phyloP scores from a whole-genome alignment of 208 protist species.

The Crithidia bombi region DNA sequence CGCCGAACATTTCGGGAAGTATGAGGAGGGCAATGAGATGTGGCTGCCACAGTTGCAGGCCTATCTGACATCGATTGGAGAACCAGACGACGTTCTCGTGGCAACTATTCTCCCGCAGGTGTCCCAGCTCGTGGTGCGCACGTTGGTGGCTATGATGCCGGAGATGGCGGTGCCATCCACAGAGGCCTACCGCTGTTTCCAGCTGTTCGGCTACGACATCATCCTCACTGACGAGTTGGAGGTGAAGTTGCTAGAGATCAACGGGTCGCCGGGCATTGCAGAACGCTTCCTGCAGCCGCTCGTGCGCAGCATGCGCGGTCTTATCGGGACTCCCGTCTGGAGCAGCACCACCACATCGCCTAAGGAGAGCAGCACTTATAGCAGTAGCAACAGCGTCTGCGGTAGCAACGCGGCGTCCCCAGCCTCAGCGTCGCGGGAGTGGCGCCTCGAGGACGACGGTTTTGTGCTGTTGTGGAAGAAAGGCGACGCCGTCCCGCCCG shows the following conservation, averaged over 20 bases:
- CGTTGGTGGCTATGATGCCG: conserved; percentile 63
- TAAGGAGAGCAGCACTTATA: conserved; percentile 6
- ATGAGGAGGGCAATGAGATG: conserved; percentile 90
- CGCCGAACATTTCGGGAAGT: conserved; percentile 58
- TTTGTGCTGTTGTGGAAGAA: conserved; percentile 78
- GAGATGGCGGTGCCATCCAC: conserved; percentile 50
- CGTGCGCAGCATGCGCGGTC: conserved; percentile 51
- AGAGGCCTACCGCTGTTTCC: conserved; percentile 83
- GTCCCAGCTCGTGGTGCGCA: conserved; percentile 70
- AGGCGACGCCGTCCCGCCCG: conserved; percentile 60
- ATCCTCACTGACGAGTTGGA: conserved; percentile 75
- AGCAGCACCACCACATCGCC: background rate
- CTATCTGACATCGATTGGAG: conserved; percentile 53
- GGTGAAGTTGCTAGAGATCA: conserved; percentile 90
- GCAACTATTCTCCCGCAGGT: conserved; percentile 65
- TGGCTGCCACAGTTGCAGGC: conserved; percentile 73
- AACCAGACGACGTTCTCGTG: conserved; percentile 43
- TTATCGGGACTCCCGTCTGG: conserved; percentile 36
- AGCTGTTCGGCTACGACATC: conserved; percentile 92
- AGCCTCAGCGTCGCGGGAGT: conserved; percentile 27
- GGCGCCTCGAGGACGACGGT: conserved; percentile 55
- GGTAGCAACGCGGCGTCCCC: conserved; percentile 1
- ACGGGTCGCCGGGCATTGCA: conserved; percentile 86
- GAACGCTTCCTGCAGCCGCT: conserved; percentile 61
- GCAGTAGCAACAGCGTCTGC: conserved; percentile 5